Evolutionary conservation across 1,139 yeast genomes (phyloP).

Genomic region (Blastobotrys buckinghamii): DNA sequence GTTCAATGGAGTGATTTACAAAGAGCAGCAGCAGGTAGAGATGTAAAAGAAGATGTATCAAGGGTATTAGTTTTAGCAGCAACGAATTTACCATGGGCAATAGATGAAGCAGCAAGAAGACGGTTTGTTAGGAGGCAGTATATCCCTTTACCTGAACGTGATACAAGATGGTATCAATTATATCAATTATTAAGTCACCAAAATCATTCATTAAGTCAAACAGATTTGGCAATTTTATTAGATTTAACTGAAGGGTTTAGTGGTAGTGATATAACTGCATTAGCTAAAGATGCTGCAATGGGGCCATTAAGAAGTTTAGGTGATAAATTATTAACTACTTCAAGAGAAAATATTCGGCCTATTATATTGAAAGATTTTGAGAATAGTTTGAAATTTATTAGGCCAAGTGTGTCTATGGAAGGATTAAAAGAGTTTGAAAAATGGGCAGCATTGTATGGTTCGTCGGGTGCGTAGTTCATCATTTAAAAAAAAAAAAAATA

Average conservation of each 20-base stretch:
- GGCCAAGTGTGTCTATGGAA: slow-evolving; percentile 88
- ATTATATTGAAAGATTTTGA: slow-evolving; percentile 70
- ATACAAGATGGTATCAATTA: slow-evolving; percentile 72
- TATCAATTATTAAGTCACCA: slow-evolving; percentile 66
- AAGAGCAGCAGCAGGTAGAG: slow-evolving; percentile 79
- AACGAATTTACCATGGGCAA: slow-evolving; percentile 95
- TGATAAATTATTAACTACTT: slow-evolving; percentile 76
- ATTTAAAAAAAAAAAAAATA: background rate
- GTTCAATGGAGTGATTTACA: slow-evolving; percentile 95
- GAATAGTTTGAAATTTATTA: slow-evolving; percentile 70
- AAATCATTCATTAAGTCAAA: slow-evolving; percentile 56
- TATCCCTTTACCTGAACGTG: slow-evolving; percentile 88
- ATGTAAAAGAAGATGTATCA: slow-evolving; percentile 44
- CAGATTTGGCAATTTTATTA: slow-evolving; percentile 57
- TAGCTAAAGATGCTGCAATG: slow-evolving; percentile 98
- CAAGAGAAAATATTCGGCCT: slow-evolving; percentile 81
- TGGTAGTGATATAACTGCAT: slow-evolving; percentile 91
- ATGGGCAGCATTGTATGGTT: slow-evolving; percentile 88
- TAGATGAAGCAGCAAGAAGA: slow-evolving; percentile 96
- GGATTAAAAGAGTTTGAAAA: slow-evolving; percentile 76
- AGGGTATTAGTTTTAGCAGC: slow-evolving; percentile 92
- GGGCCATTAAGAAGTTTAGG: slow-evolving; percentile 92
- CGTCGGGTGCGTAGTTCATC: slow-evolving; percentile 60
- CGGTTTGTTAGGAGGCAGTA: slow-evolving; percentile 90
- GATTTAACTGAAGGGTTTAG: slow-evolving; percentile 73